Conservation (phyloP, 2,329 filamentous ascomycete genomes). For the Pyrenochaeta sp. region DNA sequence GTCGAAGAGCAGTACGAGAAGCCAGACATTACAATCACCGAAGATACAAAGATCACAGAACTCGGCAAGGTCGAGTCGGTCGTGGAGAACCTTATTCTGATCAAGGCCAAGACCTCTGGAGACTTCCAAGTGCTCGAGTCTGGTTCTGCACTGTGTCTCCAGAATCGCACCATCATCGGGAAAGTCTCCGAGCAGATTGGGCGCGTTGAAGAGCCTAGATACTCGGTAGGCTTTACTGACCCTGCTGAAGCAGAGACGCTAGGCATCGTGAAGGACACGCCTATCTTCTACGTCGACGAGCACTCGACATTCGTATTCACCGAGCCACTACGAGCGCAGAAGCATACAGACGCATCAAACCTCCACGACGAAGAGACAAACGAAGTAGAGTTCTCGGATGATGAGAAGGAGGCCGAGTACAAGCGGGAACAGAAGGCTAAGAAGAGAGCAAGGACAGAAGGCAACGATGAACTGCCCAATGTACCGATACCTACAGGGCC, state of each 20-base stretch:
- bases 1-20: conserved; percentile 61
- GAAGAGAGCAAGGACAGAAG: conserved; percentile 54
- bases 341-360: conserved; percentile 94
- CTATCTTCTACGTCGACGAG: conserved; percentile 79
- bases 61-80: conserved; percentile 79
- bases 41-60: conserved; percentile 77
- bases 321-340: conserved; percentile 77
- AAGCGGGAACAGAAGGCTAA: conserved; percentile 68
- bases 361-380: conserved; percentile 93
- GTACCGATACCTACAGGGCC: conserved; percentile 32
- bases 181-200: conserved; percentile 87
- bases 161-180: conserved; percentile 79
- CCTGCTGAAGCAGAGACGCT: conserved; percentile 72
- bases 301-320: conserved; percentile 90
- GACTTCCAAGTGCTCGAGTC: conserved; percentile 86
- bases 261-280: conserved; percentile 72
- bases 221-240: conserved; percentile 79
- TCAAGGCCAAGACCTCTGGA: conserved; percentile 80
- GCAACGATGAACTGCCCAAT: conserved; percentile 30
- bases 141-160: conserved; percentile 82
- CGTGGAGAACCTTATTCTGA: conserved; percentile 79
- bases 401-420: conserved; percentile 89
- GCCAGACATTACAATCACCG: conserved; percentile 79
- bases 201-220: conserved; percentile 84
- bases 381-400: conserved; percentile 95